These are phyloP conservation scores for Fusarium dlaminii DNA, from an alignment of 2,329 filamentous ascomycete species.

Conservation along the genomic window DNA sequence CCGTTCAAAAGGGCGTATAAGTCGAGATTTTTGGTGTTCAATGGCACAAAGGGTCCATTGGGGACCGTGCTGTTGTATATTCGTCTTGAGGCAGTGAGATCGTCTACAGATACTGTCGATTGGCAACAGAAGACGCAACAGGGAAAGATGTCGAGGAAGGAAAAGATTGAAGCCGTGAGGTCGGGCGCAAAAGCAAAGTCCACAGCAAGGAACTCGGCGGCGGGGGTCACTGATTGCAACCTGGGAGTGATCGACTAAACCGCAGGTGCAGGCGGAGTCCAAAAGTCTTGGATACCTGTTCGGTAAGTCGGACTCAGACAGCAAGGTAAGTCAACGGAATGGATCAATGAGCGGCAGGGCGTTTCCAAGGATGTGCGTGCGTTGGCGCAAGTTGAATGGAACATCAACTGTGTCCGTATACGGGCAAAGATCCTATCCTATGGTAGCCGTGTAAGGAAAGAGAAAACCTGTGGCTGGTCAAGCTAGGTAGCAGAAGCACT, in stretches of 20 bases:
- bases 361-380: slow-evolving; percentile 23
- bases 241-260: slow-evolving; percentile 34
- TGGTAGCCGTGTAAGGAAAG: slow-evolving; percentile 3
- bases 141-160: slow-evolving; percentile 11
- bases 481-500: slow-evolving; percentile 23
- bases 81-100: background rate
- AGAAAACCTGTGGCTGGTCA: slow-evolving; percentile 22
- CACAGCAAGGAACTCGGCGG: slow-evolving; percentile 23
- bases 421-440: slow-evolving; percentile 15
- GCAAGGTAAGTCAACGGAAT: slow-evolving; percentile 25
- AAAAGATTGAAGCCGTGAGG: slow-evolving; percentile 18
- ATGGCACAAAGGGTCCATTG: slow-evolving; percentile 32
- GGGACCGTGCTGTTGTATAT: slow-evolving; percentile 1
- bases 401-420: slow-evolving; percentile 10
- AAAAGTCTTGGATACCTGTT: slow-evolving; percentile 21
- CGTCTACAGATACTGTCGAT: background rate
- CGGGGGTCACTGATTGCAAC: slow-evolving; percentile 22
- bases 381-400: slow-evolving; percentile 31
- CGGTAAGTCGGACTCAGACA: slow-evolving; percentile 16
- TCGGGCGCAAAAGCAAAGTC: slow-evolving; percentile 24
- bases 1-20: background rate
- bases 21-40: slow-evolving; percentile 25
- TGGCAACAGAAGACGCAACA: slow-evolving; percentile 4
- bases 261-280: slow-evolving; percentile 22
- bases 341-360: slow-evolving; percentile 24